Evolutionary conservation across 306 rosid genomes (phyloP), one percentile per base, ranked within the genome.

Genomic region (Dryas octopetala): DNA sequence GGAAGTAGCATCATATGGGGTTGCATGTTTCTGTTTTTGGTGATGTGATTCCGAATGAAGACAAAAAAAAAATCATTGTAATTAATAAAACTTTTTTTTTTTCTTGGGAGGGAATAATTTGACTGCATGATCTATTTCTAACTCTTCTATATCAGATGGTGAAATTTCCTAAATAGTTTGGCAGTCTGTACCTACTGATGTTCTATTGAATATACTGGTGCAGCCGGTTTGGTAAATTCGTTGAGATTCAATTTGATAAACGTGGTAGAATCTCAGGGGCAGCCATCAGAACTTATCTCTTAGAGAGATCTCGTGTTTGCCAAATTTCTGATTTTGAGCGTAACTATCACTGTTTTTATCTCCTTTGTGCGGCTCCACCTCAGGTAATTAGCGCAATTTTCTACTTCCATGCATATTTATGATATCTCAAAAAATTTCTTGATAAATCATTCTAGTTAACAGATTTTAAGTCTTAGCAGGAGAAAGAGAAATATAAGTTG

Each of bases 201-300:
- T 71, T 79, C 64, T 74, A 23, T 82, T 75, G 74, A 65, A 74
- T 81, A 53, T 70, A 69, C 76, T 85, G 75, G 63, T 86, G 83
- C 91, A 93, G 98, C 78, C 97, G 97, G 55, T 93, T 93, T 41
- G 98, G 98, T 75, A 93, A 93, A 82, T 93, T 93, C 80, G 97
- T 93, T 48, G 96, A 93, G 89, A 91, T 93, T 71, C 97, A 93
- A 63, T 93, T 91, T 83, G 87, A 93, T 67, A 77, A 84, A 70
- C 26, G 16, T 46, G 96, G 97, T 66, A 86, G 89, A 84, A 93
- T 93, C 85, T 93, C 97, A 5, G 98, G 98, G 76, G 97, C 98
- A 73, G 98, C 98, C 61, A 85, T 93, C 72, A 88, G 98, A 89
- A 91, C 98, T 73, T 93, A 93, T 81, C 92, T 93, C 59, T 88